phyloP scores from a whole-genome alignment of 2,329 filamentous ascomycete species.

The Monilinia fructigena region DNA sequence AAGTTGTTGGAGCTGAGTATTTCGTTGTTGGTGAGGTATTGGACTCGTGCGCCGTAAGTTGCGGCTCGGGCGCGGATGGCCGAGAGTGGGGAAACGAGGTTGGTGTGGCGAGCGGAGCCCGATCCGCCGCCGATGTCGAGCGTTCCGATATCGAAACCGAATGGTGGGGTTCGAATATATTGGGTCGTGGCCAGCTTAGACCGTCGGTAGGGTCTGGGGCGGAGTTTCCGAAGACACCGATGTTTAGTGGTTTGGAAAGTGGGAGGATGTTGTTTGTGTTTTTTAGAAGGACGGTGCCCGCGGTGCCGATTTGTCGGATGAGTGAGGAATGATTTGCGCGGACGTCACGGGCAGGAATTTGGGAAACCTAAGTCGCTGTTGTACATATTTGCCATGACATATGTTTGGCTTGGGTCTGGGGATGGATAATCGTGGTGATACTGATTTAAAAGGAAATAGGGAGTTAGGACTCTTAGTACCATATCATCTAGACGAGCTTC shows the following conservation, averaged over 20 bases:
- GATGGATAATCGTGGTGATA: constrained; percentile 43
- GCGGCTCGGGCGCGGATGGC: constrained; percentile 46
- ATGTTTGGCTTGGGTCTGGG: constrained; percentile 44
- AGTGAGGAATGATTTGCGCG: constrained; percentile 42
- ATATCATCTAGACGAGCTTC: constrained; percentile 66
- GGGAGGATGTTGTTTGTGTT: too few species aligned
- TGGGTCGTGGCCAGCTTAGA: too few species aligned
- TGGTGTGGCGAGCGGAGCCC: too few species aligned
- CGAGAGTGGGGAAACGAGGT: too few species aligned
- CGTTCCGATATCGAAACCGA: too few species aligned
- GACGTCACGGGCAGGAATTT: constrained; percentile 59
- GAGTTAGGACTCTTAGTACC: constrained; percentile 52
- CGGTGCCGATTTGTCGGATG: too few species aligned
- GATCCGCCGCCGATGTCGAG: too few species aligned
- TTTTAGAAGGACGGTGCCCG: too few species aligned
- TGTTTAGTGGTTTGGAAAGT: too few species aligned
- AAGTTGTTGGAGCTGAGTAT: constrained; percentile 19
- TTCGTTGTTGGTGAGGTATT: constrained; percentile 28
- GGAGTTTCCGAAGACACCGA: too few species aligned
- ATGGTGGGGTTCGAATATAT: too few species aligned
- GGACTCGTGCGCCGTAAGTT: constrained; percentile 22
- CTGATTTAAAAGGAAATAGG: constrained; percentile 58
- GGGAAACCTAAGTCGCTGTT: constrained; percentile 40
- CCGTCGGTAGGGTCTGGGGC: too few species aligned
- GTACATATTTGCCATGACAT: constrained; percentile 47